Evolutionary conservation across 225 moss, liverwort and hornwort species (phyloP), one percentile per base, ranked within the genome.

Genomic region (Sphagnum contortum): DNA sequence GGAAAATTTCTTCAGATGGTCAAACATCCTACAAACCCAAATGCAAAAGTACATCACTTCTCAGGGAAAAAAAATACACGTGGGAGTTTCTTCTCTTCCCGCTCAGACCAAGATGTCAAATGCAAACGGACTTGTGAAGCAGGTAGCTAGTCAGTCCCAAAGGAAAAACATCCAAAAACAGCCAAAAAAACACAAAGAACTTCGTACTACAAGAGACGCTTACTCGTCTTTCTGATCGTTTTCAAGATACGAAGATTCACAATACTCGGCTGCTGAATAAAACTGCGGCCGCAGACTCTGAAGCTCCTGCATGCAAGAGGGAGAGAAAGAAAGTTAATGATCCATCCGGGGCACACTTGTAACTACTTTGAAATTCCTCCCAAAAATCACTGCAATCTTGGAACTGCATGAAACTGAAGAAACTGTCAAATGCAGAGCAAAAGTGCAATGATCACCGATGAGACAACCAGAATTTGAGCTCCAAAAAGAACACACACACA

Each of bases 1-100:
- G 6, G 92, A 89, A 72, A 89, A 92, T 64, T 92, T 87, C 69
- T 92, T 92, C 57, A 92, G 58, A 73, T 92, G 87, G 44, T 92
- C 92, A 57, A 89, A 79, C 63, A 89, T 89, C 69, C 89, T 92
- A 55, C 12, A 6, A 54, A 61, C 6, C 14, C 14, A 58, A 10
- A 44, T 10, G 57, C 13, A 57, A 58, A 4, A 58, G 44, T 4
- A 58, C 29, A 13, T 6, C 13, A 58, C 44, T 5, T 5, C 12
- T 10, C 13, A 57, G 44, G 58, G n/a, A 3, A 58, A 13, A 6
- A 58, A 3, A 58, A 12, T 12, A 58, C 29, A 29, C 1, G 29
- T 29, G 29, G 29, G 29, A 29, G 29, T 29, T 29, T 29, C 29
- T 29, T 29, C 29, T 29, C 29, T 29, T 29, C 29, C 29, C 29